Evolutionary conservation across 257 asterid genomes (phyloP), one percentile per base, ranked within the genome.

Genomic region (Jasminum sambac): DNA sequence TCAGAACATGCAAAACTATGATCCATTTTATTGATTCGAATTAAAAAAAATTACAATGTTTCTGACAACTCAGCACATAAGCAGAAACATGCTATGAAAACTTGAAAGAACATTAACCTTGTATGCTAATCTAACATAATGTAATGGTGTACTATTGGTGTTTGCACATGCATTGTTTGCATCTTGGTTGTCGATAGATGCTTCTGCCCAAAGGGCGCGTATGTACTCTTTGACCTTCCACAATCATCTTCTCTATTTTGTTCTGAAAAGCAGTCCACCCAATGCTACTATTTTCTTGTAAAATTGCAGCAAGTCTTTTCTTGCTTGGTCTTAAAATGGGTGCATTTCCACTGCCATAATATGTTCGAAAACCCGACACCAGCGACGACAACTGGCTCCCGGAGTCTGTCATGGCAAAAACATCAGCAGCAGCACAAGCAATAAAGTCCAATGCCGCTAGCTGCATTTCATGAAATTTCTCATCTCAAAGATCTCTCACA

Each of bases 391-490:
- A 81, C 84, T 91, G 97, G 87, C 98, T 95, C 25, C 99, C 98
- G 0, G 99, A 85, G 71, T 95, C 99, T 2, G 98, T 95, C 52
- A 91, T 84, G 63, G 99, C 91, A 72, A 95, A 91, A 19, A 95
- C 96, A 77, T 91, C 92, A 5, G 99, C 81, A 79, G 91, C 86
- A 19, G 92, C 93, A 57, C 97, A 89, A 2, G 85, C 95, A 0
- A 95, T 91, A 39, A 89, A 91, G 85, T 91, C 99, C 70, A 91
- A 68, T 24, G 99, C 99, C 69, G 99, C 98, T 69, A 95, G 95
- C 99, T 89, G 89, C 86, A 84, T 71, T 41, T 39, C 4, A 11
- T 17, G 40, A 64, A 52, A 48, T 38, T 63, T 11, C n/a, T n/a
- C n/a, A n/a, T n/a, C n/a, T n/a, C n/a, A n/a, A n/a, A n/a, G n/a